These are phyloP conservation scores for Hsuehochloa calcarea DNA, from an alignment of 176 grass and related monocot genomes.

Conservation along the genomic window DNA sequence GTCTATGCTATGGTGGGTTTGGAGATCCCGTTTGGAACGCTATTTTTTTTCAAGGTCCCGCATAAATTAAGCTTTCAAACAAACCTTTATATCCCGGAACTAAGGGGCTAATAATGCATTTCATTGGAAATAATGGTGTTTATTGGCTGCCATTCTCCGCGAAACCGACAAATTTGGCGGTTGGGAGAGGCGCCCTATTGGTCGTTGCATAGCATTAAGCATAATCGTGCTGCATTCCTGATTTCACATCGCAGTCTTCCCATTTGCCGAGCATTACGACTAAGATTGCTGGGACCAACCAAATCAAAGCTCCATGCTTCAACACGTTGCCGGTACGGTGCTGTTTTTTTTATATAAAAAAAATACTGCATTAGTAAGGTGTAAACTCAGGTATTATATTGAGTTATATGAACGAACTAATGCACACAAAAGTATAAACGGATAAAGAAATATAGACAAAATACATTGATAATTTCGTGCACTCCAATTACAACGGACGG, in stretches of 20 bases:
- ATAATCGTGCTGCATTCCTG: not conserved
- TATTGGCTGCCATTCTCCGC: not conserved
- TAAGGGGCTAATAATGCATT: not conserved
- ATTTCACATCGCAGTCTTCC: not conserved
- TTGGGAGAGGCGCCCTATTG: not conserved
- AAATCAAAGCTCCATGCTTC: not conserved
- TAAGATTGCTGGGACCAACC: slow-evolving; percentile 13
- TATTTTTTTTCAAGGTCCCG: no score
- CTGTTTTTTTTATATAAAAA: not conserved
- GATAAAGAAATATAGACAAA: no score
- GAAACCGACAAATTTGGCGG: not conserved
- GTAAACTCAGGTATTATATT: no score
- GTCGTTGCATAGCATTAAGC: not conserved
- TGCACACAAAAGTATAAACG: no score
- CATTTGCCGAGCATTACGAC: slow-evolving; percentile 12
- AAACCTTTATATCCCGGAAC: not conserved
- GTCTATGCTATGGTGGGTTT: not conserved
- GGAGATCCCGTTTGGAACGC: not conserved
- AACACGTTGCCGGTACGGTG: not conserved
- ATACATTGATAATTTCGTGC: not conserved
- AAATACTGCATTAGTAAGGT: no score
- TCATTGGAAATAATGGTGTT: not conserved
- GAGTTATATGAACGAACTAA: no score
- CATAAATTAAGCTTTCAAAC: no score
- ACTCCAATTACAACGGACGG: not conserved